Evolutionary conservation across 2,329 filamentous ascomycete species (phyloP), one percentile per base, ranked within the genome.

Genomic region (Byssoonygena ceratinophila): DNA sequence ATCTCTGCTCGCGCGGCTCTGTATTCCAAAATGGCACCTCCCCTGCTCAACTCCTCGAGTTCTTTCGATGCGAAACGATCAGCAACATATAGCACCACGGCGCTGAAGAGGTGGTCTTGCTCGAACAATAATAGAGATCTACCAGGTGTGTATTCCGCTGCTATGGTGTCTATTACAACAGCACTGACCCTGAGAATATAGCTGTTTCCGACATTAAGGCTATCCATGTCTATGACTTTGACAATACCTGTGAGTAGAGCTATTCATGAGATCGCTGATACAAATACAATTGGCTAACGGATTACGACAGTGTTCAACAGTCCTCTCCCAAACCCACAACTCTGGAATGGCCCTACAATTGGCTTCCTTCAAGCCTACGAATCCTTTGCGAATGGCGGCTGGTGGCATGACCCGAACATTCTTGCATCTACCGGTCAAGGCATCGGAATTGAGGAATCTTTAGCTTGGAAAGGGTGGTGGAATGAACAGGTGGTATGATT

Each of bases 171-270:
- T 36, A 8, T n/a, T n/a, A n/a, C n/a, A n/a, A n/a, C n/a, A n/a
- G n/a, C 34, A 23, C 48, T 50, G 48, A 54, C 29, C 7, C 53
- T 5, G 50, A 25, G 52, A 52, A 58, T 44, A 23, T 57, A 79
- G 78, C 80, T 29, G 76, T 82, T 9, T 75, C 84, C 39, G 75
- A 80, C 52, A 84, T 97, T 69, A 87, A 81, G 66, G 73, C 81
- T 7, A 81, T 98, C 49, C 91, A 97, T 65, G 79, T 98, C 60
- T 97, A 97, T 72, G 92, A 98, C 68, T 98, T 97, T 68, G 92
- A 98, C 70, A 97, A 98, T 65, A 97, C 91, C 34, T 73, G 87
- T 91, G 74, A 66, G 83, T 57, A 50, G n/a, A n/a, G 16, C 39
- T 31, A 14, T 22, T 1, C 31, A 37, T 44, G n/a, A 18, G 12